Percentiles rank a stretch among this genome's conserved stretches.
phyloP scores from a whole-genome alignment of 257 asterid species.

The Nicotiana tabacum region DNA sequence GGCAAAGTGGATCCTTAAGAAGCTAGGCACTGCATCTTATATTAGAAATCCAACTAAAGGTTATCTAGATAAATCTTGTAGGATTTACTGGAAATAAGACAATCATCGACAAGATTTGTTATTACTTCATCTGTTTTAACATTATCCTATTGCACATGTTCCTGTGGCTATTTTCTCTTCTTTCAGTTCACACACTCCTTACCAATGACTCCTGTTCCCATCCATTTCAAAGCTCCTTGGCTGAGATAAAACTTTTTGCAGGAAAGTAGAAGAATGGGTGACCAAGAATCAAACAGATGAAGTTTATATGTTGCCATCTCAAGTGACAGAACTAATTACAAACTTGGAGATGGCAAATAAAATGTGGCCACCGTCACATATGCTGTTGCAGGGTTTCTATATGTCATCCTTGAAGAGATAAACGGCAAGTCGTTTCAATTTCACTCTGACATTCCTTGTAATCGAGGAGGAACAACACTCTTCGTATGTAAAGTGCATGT shows the following conservation, averaged over 20 bases:
- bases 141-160: background rate
- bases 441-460: background rate
- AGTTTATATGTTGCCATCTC: slow-evolving; percentile 78
- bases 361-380: slow-evolving; percentile 57
- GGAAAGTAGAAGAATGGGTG: slow-evolving; percentile 57
- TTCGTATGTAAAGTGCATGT: background rate
- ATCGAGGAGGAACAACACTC: background rate
- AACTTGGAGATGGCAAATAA: slow-evolving; percentile 47
- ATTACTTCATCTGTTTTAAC: background rate
- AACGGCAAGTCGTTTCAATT: background rate
- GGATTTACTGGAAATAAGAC: background rate
- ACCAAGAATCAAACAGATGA: slow-evolving; percentile 71
- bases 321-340: slow-evolving; percentile 47
- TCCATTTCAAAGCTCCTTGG: background rate
- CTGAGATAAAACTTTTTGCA: slow-evolving; percentile 22
- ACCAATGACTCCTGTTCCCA: background rate
- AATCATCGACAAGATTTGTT: background rate
- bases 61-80: background rate
- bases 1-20: background rate
- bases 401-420: slow-evolving; percentile 66
- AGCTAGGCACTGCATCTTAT: background rate
- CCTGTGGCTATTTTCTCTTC: background rate
- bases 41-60: background rate
- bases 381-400: slow-evolving; percentile 50
- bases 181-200: background rate